Conservation (phyloP, 2,329 filamentous ascomycete genomes). For the Epichloe sylvatica region DNA sequence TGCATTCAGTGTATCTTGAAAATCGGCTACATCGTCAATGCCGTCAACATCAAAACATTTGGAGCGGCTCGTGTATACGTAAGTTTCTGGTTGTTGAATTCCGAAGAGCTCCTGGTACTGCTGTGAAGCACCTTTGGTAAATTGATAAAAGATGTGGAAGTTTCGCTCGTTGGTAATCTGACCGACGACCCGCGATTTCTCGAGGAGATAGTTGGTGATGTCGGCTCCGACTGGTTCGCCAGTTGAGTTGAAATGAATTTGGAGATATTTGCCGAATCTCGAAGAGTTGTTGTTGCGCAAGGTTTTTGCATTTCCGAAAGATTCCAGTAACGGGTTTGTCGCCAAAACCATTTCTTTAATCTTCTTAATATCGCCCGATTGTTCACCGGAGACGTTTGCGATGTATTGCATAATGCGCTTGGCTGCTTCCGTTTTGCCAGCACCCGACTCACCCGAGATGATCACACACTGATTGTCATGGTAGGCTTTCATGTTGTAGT, state of each 20-base stretch:
- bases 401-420: constrained; percentile 99
- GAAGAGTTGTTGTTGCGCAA: constrained; percentile 98
- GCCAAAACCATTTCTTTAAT: constrained; percentile 99
- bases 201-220: constrained; percentile 94
- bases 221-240: constrained; percentile 92
- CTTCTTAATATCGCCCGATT: constrained; percentile 76
- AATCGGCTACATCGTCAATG: constrained; percentile 84
- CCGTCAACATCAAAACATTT: constrained; percentile 91
- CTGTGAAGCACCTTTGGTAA: constrained; percentile 84
- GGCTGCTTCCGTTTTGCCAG: constrained; percentile 94
- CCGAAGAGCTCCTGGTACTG: constrained; percentile 80
- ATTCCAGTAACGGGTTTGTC: constrained; percentile 92
- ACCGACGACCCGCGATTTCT: constrained; percentile 88
- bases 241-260: constrained; percentile 84
- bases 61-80: constrained; percentile 83
- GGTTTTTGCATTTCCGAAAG: constrained; percentile 97
- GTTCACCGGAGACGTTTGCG: constrained; percentile 82
- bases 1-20: constrained; percentile 76
- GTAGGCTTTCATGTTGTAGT: constrained; percentile 99
- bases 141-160: constrained; percentile 99
- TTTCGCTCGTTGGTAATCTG: constrained; percentile 93
- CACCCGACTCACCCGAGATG: constrained; percentile 95
- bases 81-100: constrained; percentile 81
- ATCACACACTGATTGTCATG: constrained; percentile 98
- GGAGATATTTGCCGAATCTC: constrained; percentile 93